These are phyloP conservation scores for Kodamaea sp. DNA, from an alignment of 1,139 yeast species.

Conservation along the genomic window DNA sequence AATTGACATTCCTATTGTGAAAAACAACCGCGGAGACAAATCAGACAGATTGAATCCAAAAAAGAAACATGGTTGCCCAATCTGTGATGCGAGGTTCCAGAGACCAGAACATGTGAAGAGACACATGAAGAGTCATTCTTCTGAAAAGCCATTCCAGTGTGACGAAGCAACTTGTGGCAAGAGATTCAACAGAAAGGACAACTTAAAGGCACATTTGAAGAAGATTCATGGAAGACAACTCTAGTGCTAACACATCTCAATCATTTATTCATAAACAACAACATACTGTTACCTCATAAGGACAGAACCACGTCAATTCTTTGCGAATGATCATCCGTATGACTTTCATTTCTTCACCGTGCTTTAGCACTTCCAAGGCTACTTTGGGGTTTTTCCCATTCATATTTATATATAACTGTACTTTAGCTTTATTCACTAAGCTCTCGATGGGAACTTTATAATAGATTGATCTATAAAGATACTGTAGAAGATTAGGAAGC, in stretches of 20 bases:
- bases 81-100: slow-evolving; percentile 74
- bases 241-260: too few species aligned
- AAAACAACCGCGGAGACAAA: slow-evolving; percentile 20
- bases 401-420: slow-evolving; percentile 2
- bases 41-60: slow-evolving; percentile 52
- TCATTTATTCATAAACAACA: too few species aligned
- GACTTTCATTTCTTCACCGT: too few species aligned
- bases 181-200: slow-evolving; percentile 56
- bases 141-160: slow-evolving; percentile 84
- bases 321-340: too few species aligned
- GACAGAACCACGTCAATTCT: too few species aligned
- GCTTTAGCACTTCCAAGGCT: not conserved
- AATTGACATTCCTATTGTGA: slow-evolving; percentile 17
- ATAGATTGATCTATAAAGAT: too few species aligned
- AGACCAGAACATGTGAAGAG: slow-evolving; percentile 92
- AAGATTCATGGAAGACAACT: slow-evolving; percentile 50
- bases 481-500: too few species aligned
- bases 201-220: slow-evolving; percentile 65
- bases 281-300: too few species aligned
- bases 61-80: slow-evolving; percentile 73
- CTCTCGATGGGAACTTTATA: too few species aligned
- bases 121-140: slow-evolving; percentile 84
- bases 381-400: not conserved
- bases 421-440: slow-evolving; percentile 4
- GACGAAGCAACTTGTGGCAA: slow-evolving; percentile 72